A percentile compares a stretch with the other conserved stretches of the same genome.
These are phyloP conservation scores for Vanrija pseudolonga DNA, from an alignment of 1,284 basidiomycete genomes.

Conservation along the genomic window DNA sequence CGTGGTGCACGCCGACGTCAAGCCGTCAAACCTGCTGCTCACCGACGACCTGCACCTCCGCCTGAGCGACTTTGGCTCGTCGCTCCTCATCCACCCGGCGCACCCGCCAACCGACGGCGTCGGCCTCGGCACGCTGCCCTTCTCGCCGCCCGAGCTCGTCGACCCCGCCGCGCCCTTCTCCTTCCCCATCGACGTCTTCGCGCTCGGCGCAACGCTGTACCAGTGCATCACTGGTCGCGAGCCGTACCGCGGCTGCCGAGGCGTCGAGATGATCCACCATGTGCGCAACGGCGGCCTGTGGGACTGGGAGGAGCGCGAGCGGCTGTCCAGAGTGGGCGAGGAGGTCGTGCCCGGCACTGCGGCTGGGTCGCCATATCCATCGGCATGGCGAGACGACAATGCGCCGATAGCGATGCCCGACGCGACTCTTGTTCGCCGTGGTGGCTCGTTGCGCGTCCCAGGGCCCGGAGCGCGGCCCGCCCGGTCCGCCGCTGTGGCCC, in stretches of 20 bases:
- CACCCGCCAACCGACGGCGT: constrained; percentile 49
- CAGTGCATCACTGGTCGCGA: constrained; percentile 51
- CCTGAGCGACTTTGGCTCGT: constrained; percentile 53
- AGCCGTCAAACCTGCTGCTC: constrained; percentile 47
- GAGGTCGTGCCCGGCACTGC: constrained; percentile 14
- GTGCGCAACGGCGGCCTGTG: constrained; percentile 51
- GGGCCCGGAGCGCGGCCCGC: constrained; percentile 19
- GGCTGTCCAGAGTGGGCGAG: constrained; percentile 31
- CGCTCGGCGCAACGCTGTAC: constrained; percentile 52
- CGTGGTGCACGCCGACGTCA: constrained; percentile 53
- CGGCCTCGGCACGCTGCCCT: constrained; percentile 53
- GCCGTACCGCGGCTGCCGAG: constrained; percentile 49
- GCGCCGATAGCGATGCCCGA: background rate
- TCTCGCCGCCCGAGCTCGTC: constrained; percentile 54
- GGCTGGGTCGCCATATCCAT: constrained; percentile 33
- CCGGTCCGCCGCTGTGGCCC: constrained; percentile 13
- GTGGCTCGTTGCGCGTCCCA: constrained; percentile 32
- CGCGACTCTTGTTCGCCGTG: constrained; percentile 21
- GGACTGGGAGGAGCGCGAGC: constrained; percentile 49
- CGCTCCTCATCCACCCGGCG: constrained; percentile 47
- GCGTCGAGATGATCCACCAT: constrained; percentile 51
- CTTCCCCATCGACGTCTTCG: constrained; percentile 53
- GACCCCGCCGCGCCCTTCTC: constrained; percentile 47
- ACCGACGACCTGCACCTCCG: constrained; percentile 45
- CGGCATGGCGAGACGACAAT: constrained; percentile 28